Conservation (phyloP, 352 stramenopile genomes). For the Pythium sukuiense region DNA sequence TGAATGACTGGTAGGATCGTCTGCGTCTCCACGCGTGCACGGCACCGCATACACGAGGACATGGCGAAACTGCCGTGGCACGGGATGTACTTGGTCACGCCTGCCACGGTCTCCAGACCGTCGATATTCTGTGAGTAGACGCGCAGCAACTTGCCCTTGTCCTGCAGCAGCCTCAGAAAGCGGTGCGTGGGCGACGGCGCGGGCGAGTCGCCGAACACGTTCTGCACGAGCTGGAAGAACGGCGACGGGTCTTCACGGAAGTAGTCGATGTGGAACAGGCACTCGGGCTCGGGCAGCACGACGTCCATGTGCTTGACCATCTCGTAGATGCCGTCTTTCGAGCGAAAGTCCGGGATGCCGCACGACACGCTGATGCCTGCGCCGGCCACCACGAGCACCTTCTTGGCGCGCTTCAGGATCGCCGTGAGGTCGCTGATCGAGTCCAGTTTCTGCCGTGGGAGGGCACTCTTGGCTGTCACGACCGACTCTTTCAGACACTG, state of each 20-base stretch:
- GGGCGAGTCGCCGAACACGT: slow-evolving; percentile 66
- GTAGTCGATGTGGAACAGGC: slow-evolving; percentile 98
- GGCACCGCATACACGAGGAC: slow-evolving; percentile 91
- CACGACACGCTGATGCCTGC: slow-evolving; percentile 95
- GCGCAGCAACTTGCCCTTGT: slow-evolving; percentile 90
- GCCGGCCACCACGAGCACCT: slow-evolving; percentile 90
- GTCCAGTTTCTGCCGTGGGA: slow-evolving; percentile 37
- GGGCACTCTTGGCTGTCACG: slow-evolving; percentile 27
- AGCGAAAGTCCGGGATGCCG: slow-evolving; percentile 98
- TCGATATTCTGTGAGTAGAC: slow-evolving; percentile 99
- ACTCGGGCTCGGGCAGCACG: slow-evolving; percentile 93
- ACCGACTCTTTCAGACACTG: slow-evolving; percentile 48
- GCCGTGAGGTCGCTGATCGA: slow-evolving; percentile 64
- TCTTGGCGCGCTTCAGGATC: slow-evolving; percentile 74
- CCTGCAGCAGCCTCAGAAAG: slow-evolving; percentile 93
- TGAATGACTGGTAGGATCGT: slow-evolving; percentile 74
- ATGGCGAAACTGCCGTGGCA: slow-evolving; percentile 93
- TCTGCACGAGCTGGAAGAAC: slow-evolving; percentile 96
- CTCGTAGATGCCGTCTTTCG: slow-evolving; percentile 84
- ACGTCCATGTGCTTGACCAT: slow-evolving; percentile 82
- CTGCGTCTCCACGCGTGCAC: slow-evolving; percentile 47
- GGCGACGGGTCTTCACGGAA: slow-evolving; percentile 94
- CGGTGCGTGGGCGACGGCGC: slow-evolving; percentile 92
- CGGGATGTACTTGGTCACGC: slow-evolving; percentile 91
- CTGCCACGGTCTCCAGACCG: slow-evolving; percentile 91